phyloP scores from a whole-genome alignment of 805 yeast genomes.

The Tetrapisispora iriomotensis region DNA sequence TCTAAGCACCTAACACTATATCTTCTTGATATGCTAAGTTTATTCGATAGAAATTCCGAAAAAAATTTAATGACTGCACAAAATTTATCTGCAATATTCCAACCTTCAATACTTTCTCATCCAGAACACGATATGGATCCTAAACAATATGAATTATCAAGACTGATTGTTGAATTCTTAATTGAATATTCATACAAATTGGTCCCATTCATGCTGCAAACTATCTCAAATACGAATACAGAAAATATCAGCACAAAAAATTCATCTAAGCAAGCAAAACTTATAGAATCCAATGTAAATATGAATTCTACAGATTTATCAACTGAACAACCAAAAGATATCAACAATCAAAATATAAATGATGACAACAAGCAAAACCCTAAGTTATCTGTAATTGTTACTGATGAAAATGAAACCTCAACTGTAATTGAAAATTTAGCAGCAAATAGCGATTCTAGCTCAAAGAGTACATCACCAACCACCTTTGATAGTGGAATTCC shows the following conservation, averaged over 20 bases:
- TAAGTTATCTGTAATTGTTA: background rate
- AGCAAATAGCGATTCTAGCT: too few species aligned
- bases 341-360: background rate
- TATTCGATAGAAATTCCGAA: slow-evolving; percentile 65
- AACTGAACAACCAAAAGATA: background rate
- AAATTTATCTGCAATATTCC: slow-evolving; percentile 89
- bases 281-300: background rate
- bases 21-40: slow-evolving; percentile 71
- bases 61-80: slow-evolving; percentile 82
- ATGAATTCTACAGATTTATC: background rate
- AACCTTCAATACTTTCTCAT: slow-evolving; percentile 85
- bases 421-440: background rate
- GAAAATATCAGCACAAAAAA: background rate
- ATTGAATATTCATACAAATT: slow-evolving; percentile 74
- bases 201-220: slow-evolving; percentile 43
- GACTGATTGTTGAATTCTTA: slow-evolving; percentile 74
- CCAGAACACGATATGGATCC: slow-evolving; percentile 85
- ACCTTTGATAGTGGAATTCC: background rate
- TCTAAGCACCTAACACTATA: slow-evolving; percentile 75
- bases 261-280: background rate
- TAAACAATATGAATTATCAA: slow-evolving; percentile 75
- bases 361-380: background rate
- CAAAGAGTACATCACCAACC: background rate
- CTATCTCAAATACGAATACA: slow-evolving; percentile 3
- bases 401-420: background rate